Evolutionary conservation across 306 rosid genomes (phyloP), one percentile per base, ranked within the genome.

Genomic region (Begonia fuchsioides): DNA sequence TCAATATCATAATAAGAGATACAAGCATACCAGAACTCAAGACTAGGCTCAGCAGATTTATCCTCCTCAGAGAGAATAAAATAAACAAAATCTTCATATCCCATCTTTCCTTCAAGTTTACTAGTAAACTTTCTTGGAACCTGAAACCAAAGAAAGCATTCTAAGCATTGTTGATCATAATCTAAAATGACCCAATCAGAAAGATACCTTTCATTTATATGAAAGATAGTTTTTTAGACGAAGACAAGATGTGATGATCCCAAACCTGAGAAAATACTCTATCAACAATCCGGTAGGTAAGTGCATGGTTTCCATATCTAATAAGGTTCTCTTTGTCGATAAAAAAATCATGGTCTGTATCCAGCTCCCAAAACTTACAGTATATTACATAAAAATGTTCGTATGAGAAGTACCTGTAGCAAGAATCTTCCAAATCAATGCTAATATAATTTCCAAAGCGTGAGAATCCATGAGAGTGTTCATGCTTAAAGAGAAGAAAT

Each of bases 301-400:
- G 98, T 0, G 98, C 96, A 19, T 92, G 94, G 77, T 92, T 92
- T 57, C 98, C 96, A 77, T 86, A 92, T 86, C 94, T 76, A 71
- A 86, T 86, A 57, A 92, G 93, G 63, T 92, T 92, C 72, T 92
- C 98, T 61, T 86, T 92, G 76, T 92, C 94, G 59, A 92, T 85
- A 79, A 92, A 62, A 73, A 92, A 92, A 70, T 92, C 98, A 58
- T 86, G 98, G 63, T 92, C 98, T 32, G 87, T 69, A 69, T 92
- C 98, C 86, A 92, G 83, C 88, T 92, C 98, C 98, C 98, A 92
- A 64, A 92, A 92, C 74, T 92, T 92, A 80, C 98, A 92, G 81
- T 92, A 92, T 75, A 92, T 79, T 16, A 92, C 98, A 63, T 92
- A 92, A 60, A 92, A 92, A 68, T 92, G 96, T 66, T 92, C 98